Conservation (phyloP, 2,329 filamentous ascomycete genomes). For the Rhynchosporium secalis region DNA sequence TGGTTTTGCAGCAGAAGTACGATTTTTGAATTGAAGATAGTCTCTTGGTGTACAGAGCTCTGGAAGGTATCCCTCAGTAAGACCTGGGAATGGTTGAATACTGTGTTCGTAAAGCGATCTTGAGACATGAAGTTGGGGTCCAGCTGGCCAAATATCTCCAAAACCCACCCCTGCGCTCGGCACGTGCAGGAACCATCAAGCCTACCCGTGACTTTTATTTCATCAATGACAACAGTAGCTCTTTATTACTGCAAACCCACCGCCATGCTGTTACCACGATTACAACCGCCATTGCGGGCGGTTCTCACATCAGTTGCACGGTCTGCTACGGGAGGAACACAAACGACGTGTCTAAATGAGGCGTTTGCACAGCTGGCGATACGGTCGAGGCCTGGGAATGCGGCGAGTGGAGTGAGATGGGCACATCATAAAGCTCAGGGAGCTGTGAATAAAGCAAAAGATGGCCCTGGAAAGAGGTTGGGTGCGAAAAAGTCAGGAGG, state of each 20-base stretch:
- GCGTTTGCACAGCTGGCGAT: conserved; percentile 36
- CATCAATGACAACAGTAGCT: conserved; percentile 23
- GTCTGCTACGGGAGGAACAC: conserved; percentile 18
- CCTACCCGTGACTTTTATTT: conserved; percentile 15
- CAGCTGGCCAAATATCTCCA: conserved; percentile 17
- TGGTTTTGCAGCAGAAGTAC: background rate
- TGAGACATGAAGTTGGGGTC: conserved; percentile 3
- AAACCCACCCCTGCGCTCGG: conserved; percentile 8
- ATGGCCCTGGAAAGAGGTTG: conserved; percentile 79
- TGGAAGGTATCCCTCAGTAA: background rate
- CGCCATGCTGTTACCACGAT: conserved; percentile 47
- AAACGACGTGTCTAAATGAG: conserved; percentile 34
- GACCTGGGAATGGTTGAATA: background rate
- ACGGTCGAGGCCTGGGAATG: conserved; percentile 11
- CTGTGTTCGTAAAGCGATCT: background rate
- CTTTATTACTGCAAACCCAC: conserved; percentile 15
- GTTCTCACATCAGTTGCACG: conserved; percentile 39
- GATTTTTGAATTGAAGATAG: background rate
- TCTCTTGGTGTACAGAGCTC: background rate
- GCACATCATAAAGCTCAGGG: conserved; percentile 58
- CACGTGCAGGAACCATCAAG: conserved; percentile 9
- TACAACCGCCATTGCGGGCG: conserved; percentile 47
- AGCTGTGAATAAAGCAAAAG: conserved; percentile 69
- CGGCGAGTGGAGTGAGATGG: conserved; percentile 31
- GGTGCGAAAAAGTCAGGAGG: conserved; percentile 92